Base-by-base conservation (phyloP, 2,329 filamentous ascomycete species). In the Cladophialophora bantiana region DNA sequence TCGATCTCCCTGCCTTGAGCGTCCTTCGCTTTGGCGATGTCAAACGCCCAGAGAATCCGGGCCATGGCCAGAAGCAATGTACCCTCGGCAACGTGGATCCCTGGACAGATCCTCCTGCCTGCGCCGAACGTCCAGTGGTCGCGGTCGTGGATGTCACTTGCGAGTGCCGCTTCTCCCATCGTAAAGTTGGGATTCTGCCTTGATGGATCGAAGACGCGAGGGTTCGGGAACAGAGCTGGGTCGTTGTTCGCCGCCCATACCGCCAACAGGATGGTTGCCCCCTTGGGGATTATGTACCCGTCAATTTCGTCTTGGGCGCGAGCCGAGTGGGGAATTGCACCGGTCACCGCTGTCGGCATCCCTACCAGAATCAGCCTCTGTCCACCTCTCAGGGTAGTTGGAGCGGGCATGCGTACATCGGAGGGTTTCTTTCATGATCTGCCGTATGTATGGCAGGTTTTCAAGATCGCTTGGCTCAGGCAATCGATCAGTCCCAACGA, bases 381-480 rank as follows among this genome's bases (percentile, higher is more conserved):
- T 13, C 12, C 38, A 7, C 26, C 26, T 20, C 18, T 50, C 45
- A 12, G 9, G 13, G 42, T 7, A 5, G 32, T 35, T 3, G 9
- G 5, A 59, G 7, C 18, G 31, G 15, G 48, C 12, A 12, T 7
- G 12, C 59, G 4, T 62, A 62, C 86, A 87, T 2, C 86, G 81
- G 10, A 87, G 75, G 0, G 83, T 79, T 67, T 89, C 86, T 67
- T 87, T 86, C 26, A 86, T 79, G 10, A 85, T 77, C 1, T 82
- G 83, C 15, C 81, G 79, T 42, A 87, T 73, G 69, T 88, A 88
- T 0, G 84, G 85, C 7, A 88, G 72, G 1, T 77, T 74, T 0
- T 78, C 74, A n/a, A 79, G 77, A 69, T 88, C 85, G 38, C 82
- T 78, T 73, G 81, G 83, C 26, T 73, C 74, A 0, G 85, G 85